phyloP scores from a whole-genome alignment of 2,329 filamentous ascomycete genomes.

The Claviceps citrina region DNA sequence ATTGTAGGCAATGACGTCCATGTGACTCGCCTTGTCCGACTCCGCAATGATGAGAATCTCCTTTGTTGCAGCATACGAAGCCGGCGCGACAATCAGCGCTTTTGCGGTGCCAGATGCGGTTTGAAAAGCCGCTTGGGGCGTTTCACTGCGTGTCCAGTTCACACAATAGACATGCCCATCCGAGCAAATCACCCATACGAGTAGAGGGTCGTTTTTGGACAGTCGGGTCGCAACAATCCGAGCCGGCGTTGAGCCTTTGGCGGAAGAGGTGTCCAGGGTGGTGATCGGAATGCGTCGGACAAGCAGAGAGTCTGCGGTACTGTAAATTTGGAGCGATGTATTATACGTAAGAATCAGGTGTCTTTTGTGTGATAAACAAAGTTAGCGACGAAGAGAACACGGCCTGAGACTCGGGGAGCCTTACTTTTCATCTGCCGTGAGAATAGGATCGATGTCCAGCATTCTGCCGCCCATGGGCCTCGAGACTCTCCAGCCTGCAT shows the following conservation, averaged over 20 bases:
- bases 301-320: constrained; percentile 64
- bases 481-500: constrained; percentile 42
- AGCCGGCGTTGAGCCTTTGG: constrained; percentile 13
- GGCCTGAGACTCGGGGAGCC: constrained; percentile 10
- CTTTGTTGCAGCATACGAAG: constrained; percentile 17
- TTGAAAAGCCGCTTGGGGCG: constrained; percentile 26
- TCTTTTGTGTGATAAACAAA: constrained; percentile 29
- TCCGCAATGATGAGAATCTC: constrained; percentile 36
- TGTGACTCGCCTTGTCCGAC: constrained; percentile 19
- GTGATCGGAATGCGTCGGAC: constrained; percentile 51
- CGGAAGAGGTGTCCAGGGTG: constrained; percentile 13
- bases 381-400: background rate
- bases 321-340: constrained; percentile 66
- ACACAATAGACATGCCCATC: constrained; percentile 41
- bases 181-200: constrained; percentile 45
- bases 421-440: constrained; percentile 46
- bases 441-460: constrained; percentile 47
- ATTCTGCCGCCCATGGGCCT: constrained; percentile 51
- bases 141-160: constrained; percentile 38
- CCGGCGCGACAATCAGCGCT: constrained; percentile 28
- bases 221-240: constrained; percentile 28
- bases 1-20: constrained; percentile 32
- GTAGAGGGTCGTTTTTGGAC: constrained; percentile 25
- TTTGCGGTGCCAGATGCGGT: constrained; percentile 27
- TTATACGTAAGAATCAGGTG: constrained; percentile 62